phyloP scores from a whole-genome alignment of 1,139 yeast genomes.

The Hansenula lynferdii region DNA sequence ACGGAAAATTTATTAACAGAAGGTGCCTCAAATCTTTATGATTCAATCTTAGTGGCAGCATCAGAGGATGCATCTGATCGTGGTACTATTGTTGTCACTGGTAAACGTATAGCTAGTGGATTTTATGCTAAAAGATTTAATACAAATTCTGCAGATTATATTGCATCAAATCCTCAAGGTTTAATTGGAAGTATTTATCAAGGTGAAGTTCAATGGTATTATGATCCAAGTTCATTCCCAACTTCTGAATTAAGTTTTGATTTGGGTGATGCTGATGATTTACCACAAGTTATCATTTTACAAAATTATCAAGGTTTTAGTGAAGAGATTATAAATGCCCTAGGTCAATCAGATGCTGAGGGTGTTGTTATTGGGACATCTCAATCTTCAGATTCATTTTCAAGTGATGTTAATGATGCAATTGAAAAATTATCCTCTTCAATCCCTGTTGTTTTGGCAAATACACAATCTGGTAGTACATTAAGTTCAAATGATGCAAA shows the following conservation, averaged over 20 bases:
- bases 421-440: neutral
- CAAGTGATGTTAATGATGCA: neutral
- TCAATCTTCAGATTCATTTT: conserved; percentile 4
- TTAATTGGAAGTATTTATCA: conserved; percentile 38
- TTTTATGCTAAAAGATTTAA: conserved; percentile 48
- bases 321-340: conserved; percentile 28
- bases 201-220: conserved; percentile 37
- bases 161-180: conserved; percentile 43
- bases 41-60: conserved; percentile 43
- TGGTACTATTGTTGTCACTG: conserved; percentile 46
- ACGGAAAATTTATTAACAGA: conserved; percentile 47
- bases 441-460: conserved; percentile 13
- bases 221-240: conserved; percentile 5
- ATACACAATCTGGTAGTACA: conserved; percentile 16
- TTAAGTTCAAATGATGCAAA: conserved; percentile 32
- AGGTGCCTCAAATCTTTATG: conserved; percentile 51
- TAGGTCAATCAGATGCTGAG: neutral
- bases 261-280: too few relatives aligned
- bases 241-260: conserved; percentile 9
- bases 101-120: conserved; percentile 47
- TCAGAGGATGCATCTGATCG: conserved; percentile 33
- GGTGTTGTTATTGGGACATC: conserved; percentile 11
- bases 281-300: conserved; percentile 38
- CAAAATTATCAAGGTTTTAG: conserved; percentile 46
- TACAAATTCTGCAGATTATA: conserved; percentile 47